Conservation (phyloP, 1,139 yeast species). For the Nakaseomyces bracarensis region DNA sequence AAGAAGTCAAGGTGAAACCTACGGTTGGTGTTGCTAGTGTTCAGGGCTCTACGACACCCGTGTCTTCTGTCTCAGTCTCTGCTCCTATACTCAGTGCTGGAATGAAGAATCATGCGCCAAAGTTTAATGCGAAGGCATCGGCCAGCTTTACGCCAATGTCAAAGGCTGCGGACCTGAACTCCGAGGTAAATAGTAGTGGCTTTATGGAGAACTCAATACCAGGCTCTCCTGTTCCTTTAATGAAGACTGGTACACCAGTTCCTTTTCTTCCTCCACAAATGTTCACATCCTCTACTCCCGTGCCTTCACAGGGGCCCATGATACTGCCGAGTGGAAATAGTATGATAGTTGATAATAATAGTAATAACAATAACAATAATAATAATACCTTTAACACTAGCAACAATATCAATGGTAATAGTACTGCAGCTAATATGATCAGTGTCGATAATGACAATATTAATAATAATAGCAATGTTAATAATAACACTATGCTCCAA, state of each 20-base stretch:
- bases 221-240: slow-evolving; percentile 13
- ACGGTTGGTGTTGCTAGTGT: neutral
- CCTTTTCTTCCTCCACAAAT: slow-evolving; percentile 10
- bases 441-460: neutral
- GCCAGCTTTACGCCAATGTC: slow-evolving; percentile 30
- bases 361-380: too few species aligned
- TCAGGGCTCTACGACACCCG: neutral
- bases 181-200: slow-evolving; percentile 5
- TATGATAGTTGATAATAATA: neutral
- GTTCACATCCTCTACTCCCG: slow-evolving; percentile 20
- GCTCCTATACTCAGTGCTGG: neutral
- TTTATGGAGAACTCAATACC: slow-evolving; percentile 5
- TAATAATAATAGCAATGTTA: too few species aligned
- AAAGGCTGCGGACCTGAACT: neutral
- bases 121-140: slow-evolving; percentile 30
- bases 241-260: slow-evolving; percentile 10
- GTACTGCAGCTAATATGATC: too few species aligned
- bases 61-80: neutral
- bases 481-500: too few species aligned
- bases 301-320: slow-evolving; percentile 2
- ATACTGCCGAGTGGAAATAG: neutral
- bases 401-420: too few species aligned
- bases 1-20: slow-evolving; percentile 8
- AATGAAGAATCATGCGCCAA: slow-evolving; percentile 14
- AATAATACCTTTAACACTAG: too few species aligned